phyloP scores from a whole-genome alignment of 2,329 filamentous ascomycete genomes.

The Orbilia ellipsospora region DNA sequence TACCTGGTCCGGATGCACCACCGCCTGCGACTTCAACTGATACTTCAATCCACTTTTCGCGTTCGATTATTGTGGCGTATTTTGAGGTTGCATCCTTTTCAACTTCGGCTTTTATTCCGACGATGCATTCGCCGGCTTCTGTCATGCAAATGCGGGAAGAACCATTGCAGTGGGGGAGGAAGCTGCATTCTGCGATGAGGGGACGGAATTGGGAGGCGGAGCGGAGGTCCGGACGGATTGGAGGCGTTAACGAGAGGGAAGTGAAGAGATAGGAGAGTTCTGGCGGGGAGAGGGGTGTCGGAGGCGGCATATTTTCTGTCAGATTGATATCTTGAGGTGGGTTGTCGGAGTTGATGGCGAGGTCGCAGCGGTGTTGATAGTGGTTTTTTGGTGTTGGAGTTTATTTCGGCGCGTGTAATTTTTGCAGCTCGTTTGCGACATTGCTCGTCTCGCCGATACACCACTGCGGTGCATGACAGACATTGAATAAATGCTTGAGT shows the following conservation, averaged over 20 bases:
- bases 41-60: conserved; percentile 82
- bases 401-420: background rate
- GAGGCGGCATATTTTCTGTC: conserved; percentile 69
- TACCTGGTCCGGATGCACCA: conserved; percentile 75
- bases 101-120: conserved; percentile 94
- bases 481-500: too few relatives aligned
- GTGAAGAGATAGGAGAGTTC: conserved; percentile 95
- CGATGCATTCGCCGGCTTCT: conserved; percentile 94
- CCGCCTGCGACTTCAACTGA: conserved; percentile 92
- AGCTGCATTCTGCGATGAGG: conserved; percentile 86
- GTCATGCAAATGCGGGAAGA: conserved; percentile 93
- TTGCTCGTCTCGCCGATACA: too few relatives aligned
- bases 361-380: conserved; percentile 28
- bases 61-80: conserved; percentile 63
- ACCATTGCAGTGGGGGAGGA: conserved; percentile 89
- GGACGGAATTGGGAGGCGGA: conserved; percentile 87
- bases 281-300: conserved; percentile 85
- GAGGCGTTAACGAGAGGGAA: conserved; percentile 81
- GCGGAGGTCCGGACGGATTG: conserved; percentile 89
- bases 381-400: conserved; percentile 9
- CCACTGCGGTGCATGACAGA: too few relatives aligned
- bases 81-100: conserved; percentile 70
- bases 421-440: background rate
- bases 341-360: conserved; percentile 5
- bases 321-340: conserved; percentile 11